Percentiles rank a stretch among this genome's conserved stretches.
These are phyloP conservation scores for Claviceps purpurea DNA, from an alignment of 2,329 filamentous ascomycete species.

Conservation along the genomic window DNA sequence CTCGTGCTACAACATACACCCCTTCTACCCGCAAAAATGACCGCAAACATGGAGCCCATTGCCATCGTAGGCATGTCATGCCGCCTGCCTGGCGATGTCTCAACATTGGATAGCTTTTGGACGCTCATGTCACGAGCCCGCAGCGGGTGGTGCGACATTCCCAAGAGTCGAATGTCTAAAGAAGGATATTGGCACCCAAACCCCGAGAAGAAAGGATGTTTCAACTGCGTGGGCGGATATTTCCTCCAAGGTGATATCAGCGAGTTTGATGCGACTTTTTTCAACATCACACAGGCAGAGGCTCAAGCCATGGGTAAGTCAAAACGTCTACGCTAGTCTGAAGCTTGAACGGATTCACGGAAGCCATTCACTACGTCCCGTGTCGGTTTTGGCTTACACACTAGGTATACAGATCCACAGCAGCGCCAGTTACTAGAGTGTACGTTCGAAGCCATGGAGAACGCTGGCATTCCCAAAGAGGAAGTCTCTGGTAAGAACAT, in stretches of 20 bases:
- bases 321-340: neutral
- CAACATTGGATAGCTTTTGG: slow-evolving; percentile 30
- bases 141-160: slow-evolving; percentile 27
- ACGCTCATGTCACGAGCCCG: slow-evolving; percentile 27
- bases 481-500: slow-evolving; percentile 32
- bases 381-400: neutral
- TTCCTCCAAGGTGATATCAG: slow-evolving; percentile 32
- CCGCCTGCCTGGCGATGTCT: slow-evolving; percentile 29
- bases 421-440: slow-evolving; percentile 39
- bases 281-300: slow-evolving; percentile 37
- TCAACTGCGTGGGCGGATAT: slow-evolving; percentile 23
- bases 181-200: slow-evolving; percentile 29
- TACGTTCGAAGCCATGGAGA: slow-evolving; percentile 40
- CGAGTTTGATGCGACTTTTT: slow-evolving; percentile 39
- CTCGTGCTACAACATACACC: neutral
- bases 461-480: slow-evolving; percentile 35
- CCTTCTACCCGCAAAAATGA: slow-evolving; percentile 3
- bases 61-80: slow-evolving; percentile 36
- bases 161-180: slow-evolving; percentile 33
- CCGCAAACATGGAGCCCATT: slow-evolving; percentile 17
- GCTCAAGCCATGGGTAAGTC: slow-evolving; percentile 30
- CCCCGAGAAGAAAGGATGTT: slow-evolving; percentile 26
- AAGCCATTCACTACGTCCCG: no score
- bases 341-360: neutral
- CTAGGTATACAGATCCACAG: slow-evolving; percentile 29